These are phyloP conservation scores for Cerrena zonata DNA, from an alignment of 1,284 basidiomycete species.

Conservation along the genomic window DNA sequence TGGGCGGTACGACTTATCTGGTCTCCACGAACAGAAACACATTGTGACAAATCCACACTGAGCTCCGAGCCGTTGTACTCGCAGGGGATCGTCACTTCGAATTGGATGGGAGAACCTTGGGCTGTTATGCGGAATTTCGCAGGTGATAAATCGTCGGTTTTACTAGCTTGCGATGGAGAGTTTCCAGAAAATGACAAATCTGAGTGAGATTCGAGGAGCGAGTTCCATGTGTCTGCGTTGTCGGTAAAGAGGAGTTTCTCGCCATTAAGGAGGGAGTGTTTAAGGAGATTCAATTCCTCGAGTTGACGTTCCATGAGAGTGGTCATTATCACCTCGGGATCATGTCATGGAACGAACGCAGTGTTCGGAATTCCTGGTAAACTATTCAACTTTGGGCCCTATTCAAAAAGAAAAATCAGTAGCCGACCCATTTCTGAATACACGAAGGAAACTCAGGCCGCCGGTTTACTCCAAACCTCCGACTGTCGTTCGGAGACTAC, in stretches of 20 bases:
- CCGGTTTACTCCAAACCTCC: too few relatives aligned
- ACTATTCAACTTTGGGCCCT: too few relatives aligned
- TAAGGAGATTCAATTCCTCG: slow-evolving; percentile 49
- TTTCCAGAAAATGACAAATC: too few relatives aligned
- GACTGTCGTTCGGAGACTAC: too few relatives aligned
- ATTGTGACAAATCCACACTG: neutral
- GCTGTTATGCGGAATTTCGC: slow-evolving; percentile 37
- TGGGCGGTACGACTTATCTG: slow-evolving; percentile 45
- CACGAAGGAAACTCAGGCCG: too few relatives aligned
- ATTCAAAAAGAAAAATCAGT: too few relatives aligned
- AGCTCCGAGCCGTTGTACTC: slow-evolving; percentile 8
- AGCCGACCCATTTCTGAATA: too few relatives aligned
- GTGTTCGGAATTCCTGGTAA: too few relatives aligned
- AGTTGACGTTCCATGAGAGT: slow-evolving; percentile 20
- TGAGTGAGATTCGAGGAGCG: slow-evolving; percentile 28
- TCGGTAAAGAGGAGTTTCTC: slow-evolving; percentile 43
- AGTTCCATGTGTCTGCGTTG: slow-evolving; percentile 34
- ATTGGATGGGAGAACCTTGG: slow-evolving; percentile 32
- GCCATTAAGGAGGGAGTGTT: slow-evolving; percentile 54
- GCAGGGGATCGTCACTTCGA: slow-evolving; percentile 34
- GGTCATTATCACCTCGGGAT: too few relatives aligned
- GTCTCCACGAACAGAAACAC: slow-evolving; percentile 42
- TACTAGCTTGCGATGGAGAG: slow-evolving; percentile 5
- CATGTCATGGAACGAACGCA: too few relatives aligned
- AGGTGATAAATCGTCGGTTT: slow-evolving; percentile 10